Percentiles rank a stretch among this genome's conserved stretches.
Evolutionary conservation across 2,329 filamentous ascomycete genomes (phyloP).

Genomic region (Harringtonia aguacate): DNA sequence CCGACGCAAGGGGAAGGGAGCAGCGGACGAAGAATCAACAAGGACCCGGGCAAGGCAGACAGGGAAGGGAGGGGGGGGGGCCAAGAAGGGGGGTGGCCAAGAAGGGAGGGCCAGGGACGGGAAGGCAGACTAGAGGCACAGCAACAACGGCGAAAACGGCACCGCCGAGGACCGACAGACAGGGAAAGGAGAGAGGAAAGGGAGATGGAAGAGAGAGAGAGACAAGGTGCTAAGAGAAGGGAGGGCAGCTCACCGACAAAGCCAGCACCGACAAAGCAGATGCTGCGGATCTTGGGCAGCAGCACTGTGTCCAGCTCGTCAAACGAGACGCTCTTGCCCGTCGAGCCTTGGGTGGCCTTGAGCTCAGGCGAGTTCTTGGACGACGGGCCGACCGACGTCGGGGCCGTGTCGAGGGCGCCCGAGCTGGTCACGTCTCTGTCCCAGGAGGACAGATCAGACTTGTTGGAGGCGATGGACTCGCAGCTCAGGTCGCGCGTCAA

Average conservation of each 20-base stretch:
- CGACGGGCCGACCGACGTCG: neutral
- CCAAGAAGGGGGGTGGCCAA: too few species aligned
- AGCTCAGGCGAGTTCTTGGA: neutral
- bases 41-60: too few species aligned
- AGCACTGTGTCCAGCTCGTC: neutral
- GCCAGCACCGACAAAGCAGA: conserved; percentile 6
- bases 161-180: too few species aligned
- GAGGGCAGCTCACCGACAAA: conserved; percentile 5
- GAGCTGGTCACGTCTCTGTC: neutral
- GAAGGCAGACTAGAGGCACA: too few species aligned
- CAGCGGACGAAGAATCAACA: too few species aligned
- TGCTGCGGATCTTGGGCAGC: neutral
- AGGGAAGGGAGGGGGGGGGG: too few species aligned
- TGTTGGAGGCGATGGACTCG: neutral
- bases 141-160: too few species aligned
- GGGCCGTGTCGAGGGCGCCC: neutral
- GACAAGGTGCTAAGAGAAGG: too few species aligned
- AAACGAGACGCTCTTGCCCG: neutral
- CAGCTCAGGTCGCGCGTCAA: neutral
- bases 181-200: too few species aligned
- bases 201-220: too few species aligned
- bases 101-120: too few species aligned
- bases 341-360: neutral
- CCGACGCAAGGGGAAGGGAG: too few species aligned
- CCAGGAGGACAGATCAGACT: neutral